phyloP scores from a whole-genome alignment of 306 rosid species.

The Pueraria montana region DNA sequence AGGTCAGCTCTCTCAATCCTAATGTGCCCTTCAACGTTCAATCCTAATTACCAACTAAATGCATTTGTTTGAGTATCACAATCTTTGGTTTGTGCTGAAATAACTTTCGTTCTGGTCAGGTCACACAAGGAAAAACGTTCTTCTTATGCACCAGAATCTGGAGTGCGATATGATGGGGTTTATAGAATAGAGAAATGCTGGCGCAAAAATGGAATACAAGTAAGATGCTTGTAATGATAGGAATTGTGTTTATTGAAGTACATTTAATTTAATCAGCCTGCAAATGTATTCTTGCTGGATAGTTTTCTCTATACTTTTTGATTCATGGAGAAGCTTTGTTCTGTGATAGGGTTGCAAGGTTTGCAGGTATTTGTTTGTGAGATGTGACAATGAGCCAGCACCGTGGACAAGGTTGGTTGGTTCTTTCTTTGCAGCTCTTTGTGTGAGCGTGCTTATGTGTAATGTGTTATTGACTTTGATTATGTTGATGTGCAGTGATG shows the following conservation, averaged over 20 bases:
- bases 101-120: slow-evolving; percentile 17
- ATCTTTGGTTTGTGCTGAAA: no score
- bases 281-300: neutral
- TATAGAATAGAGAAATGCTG: slow-evolving; percentile 92
- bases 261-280: no score
- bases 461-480: neutral
- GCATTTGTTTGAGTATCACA: no score
- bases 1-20: slow-evolving; percentile 54
- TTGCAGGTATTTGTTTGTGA: slow-evolving; percentile 77
- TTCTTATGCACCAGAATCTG: slow-evolving; percentile 77
- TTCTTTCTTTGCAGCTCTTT: neutral
- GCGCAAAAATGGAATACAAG: slow-evolving; percentile 83
- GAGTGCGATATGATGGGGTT: slow-evolving; percentile 83
- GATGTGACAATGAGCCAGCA: slow-evolving; percentile 91
- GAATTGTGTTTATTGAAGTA: neutral
- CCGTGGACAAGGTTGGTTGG: slow-evolving; percentile 76
- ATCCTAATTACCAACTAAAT: no score
- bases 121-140: slow-evolving; percentile 88
- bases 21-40: no score
- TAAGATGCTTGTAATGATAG: slow-evolving; percentile 36
- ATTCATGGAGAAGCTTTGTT: neutral
- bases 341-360: slow-evolving; percentile 71
- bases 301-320: neutral
- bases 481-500: slow-evolving; percentile 63
- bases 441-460: no score